Conservation (phyloP, 164 flowering plant genomes). For the Dillenia turbinata region DNA sequence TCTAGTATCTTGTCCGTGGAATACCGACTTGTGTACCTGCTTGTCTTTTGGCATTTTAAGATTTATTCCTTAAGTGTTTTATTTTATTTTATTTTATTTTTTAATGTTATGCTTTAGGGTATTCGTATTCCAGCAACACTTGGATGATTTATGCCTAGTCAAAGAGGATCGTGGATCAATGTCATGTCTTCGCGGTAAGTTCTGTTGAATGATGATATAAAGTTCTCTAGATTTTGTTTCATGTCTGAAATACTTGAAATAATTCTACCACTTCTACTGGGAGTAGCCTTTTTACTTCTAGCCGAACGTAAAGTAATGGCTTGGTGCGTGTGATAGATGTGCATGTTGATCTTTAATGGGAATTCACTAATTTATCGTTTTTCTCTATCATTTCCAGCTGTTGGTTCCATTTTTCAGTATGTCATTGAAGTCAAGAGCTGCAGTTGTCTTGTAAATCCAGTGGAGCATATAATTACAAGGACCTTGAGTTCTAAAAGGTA, state of each 20-base stretch:
- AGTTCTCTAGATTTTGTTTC: background rate
- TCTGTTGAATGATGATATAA: background rate
- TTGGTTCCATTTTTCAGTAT: conserved; percentile 15
- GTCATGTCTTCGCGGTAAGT: conserved; percentile 17
- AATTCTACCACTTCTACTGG: conserved; percentile 9
- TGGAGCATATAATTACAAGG: conserved; percentile 5
- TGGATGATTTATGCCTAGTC: conserved; percentile 18
- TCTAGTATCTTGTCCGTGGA: too few relatives aligned
- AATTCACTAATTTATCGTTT: too few relatives aligned
- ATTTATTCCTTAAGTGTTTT: background rate
- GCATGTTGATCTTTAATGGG: too few relatives aligned
- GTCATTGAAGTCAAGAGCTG: conserved; percentile 30
- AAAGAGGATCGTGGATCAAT: conserved; percentile 16
- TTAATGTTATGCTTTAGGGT: conserved; percentile 21
- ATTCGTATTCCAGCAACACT: conserved; percentile 13
- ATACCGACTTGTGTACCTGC: background rate
- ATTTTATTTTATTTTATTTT: background rate
- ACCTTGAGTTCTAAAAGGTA: conserved; percentile 6
- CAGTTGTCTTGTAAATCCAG: conserved; percentile 22
- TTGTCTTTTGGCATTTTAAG: background rate
- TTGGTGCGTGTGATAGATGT: too few relatives aligned
- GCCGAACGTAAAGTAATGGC: background rate
- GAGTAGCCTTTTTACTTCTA: conserved; percentile 6
- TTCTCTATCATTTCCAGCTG: background rate
- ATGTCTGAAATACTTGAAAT: conserved; percentile 2